phyloP scores from a whole-genome alignment of 768 basidiomycete species.

The Cantharellus anzutake region DNA sequence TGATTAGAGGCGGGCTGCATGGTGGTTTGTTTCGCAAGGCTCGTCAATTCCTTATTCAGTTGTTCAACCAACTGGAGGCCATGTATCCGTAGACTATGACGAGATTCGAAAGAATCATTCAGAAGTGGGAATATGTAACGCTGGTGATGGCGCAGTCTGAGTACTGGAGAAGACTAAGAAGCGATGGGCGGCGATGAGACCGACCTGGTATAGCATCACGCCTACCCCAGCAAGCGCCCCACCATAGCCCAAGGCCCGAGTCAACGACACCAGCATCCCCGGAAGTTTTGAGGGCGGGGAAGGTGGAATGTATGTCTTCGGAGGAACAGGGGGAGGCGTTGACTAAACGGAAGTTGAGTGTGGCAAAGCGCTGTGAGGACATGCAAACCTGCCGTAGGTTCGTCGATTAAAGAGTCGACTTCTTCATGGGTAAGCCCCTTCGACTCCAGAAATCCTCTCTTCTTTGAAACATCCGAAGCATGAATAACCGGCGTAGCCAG shows the following conservation, averaged over 20 bases:
- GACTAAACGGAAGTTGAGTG: background rate
- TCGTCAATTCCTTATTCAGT: background rate
- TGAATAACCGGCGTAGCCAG: conserved; percentile 4
- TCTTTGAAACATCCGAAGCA: conserved; percentile 4
- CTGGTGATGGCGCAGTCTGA: background rate
- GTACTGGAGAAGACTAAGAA: background rate
- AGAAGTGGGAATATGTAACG: conserved; percentile 2
- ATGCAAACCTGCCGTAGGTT: background rate
- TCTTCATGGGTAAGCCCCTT: conserved; percentile 5
- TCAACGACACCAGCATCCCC: background rate
- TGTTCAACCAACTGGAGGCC: background rate
- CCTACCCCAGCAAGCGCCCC: conserved; percentile 3
- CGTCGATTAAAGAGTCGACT: conserved; percentile 3
- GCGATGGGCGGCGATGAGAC: background rate
- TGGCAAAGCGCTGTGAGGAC: background rate
- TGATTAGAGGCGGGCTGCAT: background rate
- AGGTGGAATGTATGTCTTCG: conserved; percentile 5
- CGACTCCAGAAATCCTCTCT: conserved; percentile 3
- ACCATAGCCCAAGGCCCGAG: conserved; percentile 2
- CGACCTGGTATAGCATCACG: conserved; percentile 4
- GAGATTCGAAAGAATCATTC: conserved; percentile 2
- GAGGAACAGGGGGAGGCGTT: conserved; percentile 6
- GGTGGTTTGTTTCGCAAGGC: background rate
- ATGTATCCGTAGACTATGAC: conserved; percentile 3
- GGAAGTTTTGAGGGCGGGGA: conserved; percentile 1